Conservation (phyloP, 805 yeast genomes). For the Pichia eremophila region DNA sequence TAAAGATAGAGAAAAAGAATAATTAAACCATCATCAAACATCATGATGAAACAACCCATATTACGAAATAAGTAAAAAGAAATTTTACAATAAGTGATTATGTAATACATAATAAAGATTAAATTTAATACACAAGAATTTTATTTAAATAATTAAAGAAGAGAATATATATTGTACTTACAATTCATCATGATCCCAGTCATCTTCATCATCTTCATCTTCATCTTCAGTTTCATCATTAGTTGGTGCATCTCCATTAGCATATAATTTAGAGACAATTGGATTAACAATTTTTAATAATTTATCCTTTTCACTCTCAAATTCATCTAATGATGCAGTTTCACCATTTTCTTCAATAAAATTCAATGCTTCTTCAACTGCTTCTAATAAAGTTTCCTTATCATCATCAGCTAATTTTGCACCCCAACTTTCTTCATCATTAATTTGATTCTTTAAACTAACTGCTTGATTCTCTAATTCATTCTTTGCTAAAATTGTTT, state of each 20-base stretch:
- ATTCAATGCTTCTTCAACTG: constrained; percentile 67
- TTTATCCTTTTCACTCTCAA: constrained; percentile 82
- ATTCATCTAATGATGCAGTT: constrained; percentile 84
- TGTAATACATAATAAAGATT: no score
- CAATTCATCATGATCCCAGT: constrained; percentile 69
- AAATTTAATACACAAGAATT: no score
- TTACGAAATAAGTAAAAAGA: no score
- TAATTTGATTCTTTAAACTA: constrained; percentile 58
- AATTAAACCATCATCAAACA: no score
- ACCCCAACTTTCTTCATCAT: constrained; percentile 51
- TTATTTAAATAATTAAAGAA: no score
- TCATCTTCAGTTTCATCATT: constrained; percentile 24
- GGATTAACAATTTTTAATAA: constrained; percentile 81
- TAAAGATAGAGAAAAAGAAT: no score
- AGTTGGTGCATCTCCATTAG: constrained; percentile 5
- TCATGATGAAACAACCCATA: no score
- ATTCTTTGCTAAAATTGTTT: constrained; percentile 83
- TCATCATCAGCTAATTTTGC: constrained; percentile 82
- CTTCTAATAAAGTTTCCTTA: constrained; percentile 80
- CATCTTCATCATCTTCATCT: constrained; percentile 46
- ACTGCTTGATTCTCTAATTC: constrained; percentile 82
- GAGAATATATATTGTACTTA: no score
- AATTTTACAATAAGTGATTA: no score
- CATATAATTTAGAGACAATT: constrained; percentile 77
- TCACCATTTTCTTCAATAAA: constrained; percentile 67